Evolutionary conservation across 352 stramenopile genomes (phyloP), one percentile per base, ranked within the genome.

Genomic region (Phytophthora tentaculata): DNA sequence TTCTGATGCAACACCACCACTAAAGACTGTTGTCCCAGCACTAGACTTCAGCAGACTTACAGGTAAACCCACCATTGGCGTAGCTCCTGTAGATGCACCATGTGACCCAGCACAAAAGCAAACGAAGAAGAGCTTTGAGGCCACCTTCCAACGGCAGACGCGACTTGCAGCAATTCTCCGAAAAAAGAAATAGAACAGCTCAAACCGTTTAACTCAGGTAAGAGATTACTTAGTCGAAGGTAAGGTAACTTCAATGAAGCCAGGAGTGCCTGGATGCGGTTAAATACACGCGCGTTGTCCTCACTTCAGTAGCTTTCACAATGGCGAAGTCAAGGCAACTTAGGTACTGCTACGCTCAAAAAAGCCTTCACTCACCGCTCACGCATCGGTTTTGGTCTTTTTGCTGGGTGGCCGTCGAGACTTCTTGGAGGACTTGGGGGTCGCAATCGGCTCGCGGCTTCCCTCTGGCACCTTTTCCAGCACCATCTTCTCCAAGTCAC

Each of bases 401-500:
- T 92, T 92, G 61, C 77, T 78, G 12, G 82, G 75, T 26, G 83
- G 84, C 53, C 69, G 72, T 56, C 74, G 69, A 20, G 76, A 77
- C 26, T 86, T 86, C 50, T 80, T 79, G 20, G 80, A 81, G 22
- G 82, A 90, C 66, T 84, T 90, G 12, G 85, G 81, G 48, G 83
- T 91, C 59, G 69, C 20, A 41, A 93, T 75, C 3, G 82, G 71
- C 66, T 91, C 81, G 52, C 79, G 82, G 39, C 78, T 88, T 13
- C 79, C 83, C 66, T 91, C 83, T 0, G 86, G 84, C 13, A 95
- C 78, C 28, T 86, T 89, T 43, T 94, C 83, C 43, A 84, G 62
- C 35, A 97, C 79, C 23, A 94, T 89, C 48, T 89, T 91, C 56
- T 95, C 81, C 55, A 96, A 48, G 9, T 94, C 87, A 41, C 86